Conservation (phyloP, 2,329 filamentous ascomycete genomes). For the Aspergillus novofumigatus region DNA sequence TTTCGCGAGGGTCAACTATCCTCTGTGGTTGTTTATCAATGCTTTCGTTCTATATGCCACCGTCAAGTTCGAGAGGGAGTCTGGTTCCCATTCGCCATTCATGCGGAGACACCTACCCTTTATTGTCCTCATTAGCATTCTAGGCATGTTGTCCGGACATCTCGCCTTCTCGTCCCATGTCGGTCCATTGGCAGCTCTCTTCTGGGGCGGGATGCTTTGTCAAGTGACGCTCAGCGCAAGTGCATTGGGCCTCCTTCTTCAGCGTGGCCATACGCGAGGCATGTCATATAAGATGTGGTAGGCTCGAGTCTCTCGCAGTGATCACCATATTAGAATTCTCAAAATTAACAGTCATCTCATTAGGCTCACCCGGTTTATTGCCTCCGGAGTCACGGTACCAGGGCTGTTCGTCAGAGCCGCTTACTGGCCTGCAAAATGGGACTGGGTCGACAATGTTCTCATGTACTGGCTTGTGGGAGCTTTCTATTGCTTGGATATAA, state of each 20-base stretch:
- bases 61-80: neutral
- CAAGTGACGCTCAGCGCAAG: neutral
- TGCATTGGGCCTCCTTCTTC: neutral
- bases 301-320: neutral
- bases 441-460: neutral
- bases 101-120: neutral
- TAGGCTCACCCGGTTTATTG: neutral
- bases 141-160: neutral
- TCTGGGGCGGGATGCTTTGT: neutral
- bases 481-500: neutral
- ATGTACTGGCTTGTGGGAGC: neutral
- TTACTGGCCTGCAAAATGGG: neutral
- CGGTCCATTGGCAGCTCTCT: neutral
- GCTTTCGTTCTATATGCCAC: slow-evolving; percentile 1
- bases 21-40: slow-evolving; percentile 1
- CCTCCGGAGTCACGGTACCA: neutral
- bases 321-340: too few species aligned
- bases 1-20: neutral
- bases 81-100: neutral
- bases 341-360: too few species aligned
- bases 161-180: neutral
- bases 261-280: neutral
- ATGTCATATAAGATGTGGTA: neutral
- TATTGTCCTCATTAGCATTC: neutral
- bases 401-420: neutral